Evolutionary conservation across 805 yeast species (phyloP), one percentile per base, ranked within the genome.

Genomic region (Martiniozyma abietophila): DNA sequence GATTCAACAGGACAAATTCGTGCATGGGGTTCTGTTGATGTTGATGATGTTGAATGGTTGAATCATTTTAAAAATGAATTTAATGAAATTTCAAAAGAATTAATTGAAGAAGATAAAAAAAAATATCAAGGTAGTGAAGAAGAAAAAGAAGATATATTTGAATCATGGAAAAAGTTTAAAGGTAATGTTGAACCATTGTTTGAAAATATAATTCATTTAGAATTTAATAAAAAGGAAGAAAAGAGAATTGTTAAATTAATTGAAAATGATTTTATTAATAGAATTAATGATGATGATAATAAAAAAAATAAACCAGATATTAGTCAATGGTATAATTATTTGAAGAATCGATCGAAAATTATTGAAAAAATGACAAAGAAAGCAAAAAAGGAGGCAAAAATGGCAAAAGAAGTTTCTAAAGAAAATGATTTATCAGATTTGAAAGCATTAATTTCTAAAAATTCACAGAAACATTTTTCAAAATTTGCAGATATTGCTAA

Each of bases 161-260:
- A 79, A 59, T 54, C 62, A 7, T 71, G 64, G 44, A 65, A 66
- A 29, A 67, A 72, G 10, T 40, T 36, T 30, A 36, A 47, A 16
- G 95, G 95, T 5, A 83, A 82, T 46, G 71, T 85, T 46, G 61
- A 77, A 29, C 62, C 64, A 32, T 59, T 85, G 5, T 80, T 85
- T 49, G 94, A 84, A 51, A 64, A 66, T 22, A 77, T 86, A 4
- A 80, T 92, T 8, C 95, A 86, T 55, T 65, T 81, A 34, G 86
- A 80, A 41, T 65, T 78, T 28, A 59, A 59, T 25, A 67, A 63
- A 24, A 61, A 51, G 1, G 85, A 78, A 45, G 94, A 82, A 47
- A 56, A 55, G 21, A 65, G 95, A 25, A 64, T 81, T 28, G 71
- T 67, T 36, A 53, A 51, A 2, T 63, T 76, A 1, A 69, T 84